phyloP scores from a whole-genome alignment of 1,284 basidiomycete genomes.

The Meripilus lineatus region DNA sequence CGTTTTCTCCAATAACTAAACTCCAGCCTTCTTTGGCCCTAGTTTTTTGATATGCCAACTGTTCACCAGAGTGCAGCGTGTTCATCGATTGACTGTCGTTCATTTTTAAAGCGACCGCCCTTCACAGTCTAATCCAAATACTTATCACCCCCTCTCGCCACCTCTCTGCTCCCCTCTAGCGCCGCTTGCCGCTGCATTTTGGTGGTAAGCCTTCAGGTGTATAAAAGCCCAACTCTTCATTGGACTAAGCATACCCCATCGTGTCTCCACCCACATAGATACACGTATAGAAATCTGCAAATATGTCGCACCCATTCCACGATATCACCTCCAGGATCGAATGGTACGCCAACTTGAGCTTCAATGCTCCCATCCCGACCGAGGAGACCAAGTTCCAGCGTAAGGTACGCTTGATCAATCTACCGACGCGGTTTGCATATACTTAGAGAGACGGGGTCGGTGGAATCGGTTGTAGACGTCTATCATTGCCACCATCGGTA shows the following conservation, averaged over 20 bases:
- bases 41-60: too few species aligned
- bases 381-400: slow-evolving; percentile 81
- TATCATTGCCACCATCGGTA: slow-evolving; percentile 97
- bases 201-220: background rate
- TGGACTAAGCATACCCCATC: slow-evolving; percentile 14
- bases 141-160: background rate
- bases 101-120: slow-evolving; percentile 2
- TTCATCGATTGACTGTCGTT: background rate
- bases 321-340: slow-evolving; percentile 80
- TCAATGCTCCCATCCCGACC: slow-evolving; percentile 62
- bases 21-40: too few species aligned
- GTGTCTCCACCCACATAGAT: slow-evolving; percentile 13
- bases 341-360: slow-evolving; percentile 84
- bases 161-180: slow-evolving; percentile 26
- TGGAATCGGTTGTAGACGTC: slow-evolving; percentile 71
- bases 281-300: background rate
- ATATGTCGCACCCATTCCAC: too few species aligned
- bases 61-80: too few species aligned
- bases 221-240: slow-evolving; percentile 9
- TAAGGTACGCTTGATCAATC: slow-evolving; percentile 59
- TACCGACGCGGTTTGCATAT: background rate
- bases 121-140: background rate
- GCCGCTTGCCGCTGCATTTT: slow-evolving; percentile 18
- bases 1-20: too few species aligned
- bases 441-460: background rate